Conservation (phyloP, 768 basidiomycete genomes). For the Termitomyces sp. region DNA sequence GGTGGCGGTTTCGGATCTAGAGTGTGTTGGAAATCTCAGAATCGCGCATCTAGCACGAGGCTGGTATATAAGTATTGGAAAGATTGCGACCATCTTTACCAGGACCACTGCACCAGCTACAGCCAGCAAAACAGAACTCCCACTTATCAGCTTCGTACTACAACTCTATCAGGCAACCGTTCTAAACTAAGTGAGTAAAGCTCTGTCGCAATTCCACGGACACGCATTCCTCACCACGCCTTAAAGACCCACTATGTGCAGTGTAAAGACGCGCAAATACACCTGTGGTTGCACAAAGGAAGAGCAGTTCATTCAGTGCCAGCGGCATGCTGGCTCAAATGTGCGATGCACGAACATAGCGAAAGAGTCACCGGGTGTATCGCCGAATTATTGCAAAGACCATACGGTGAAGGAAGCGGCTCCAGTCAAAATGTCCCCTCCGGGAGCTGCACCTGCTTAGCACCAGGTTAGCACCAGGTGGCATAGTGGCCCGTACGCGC, state of each 20-base stretch:
- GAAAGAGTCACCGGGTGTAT: background rate
- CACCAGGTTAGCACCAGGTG: background rate
- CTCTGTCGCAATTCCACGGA: background rate
- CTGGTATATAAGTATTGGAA: background rate
- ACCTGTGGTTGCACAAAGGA: background rate
- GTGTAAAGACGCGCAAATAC: background rate
- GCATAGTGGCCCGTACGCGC: background rate
- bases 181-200: background rate
- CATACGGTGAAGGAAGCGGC: background rate
- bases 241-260: background rate
- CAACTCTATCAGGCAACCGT: background rate
- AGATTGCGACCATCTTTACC: background rate
- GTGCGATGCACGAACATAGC: background rate
- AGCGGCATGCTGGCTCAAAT: background rate
- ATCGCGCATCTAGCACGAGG: background rate
- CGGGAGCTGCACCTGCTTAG: background rate
- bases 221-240: background rate
- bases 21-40: too few species aligned
- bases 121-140: background rate
- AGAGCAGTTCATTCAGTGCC: background rate
- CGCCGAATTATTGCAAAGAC: background rate
- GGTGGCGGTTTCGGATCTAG: too few species aligned
- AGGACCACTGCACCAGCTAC: background rate
- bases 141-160: background rate
- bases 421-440: background rate